Conservation (phyloP, 2,329 filamentous ascomycete genomes). For the Fusarium sp. region DNA sequence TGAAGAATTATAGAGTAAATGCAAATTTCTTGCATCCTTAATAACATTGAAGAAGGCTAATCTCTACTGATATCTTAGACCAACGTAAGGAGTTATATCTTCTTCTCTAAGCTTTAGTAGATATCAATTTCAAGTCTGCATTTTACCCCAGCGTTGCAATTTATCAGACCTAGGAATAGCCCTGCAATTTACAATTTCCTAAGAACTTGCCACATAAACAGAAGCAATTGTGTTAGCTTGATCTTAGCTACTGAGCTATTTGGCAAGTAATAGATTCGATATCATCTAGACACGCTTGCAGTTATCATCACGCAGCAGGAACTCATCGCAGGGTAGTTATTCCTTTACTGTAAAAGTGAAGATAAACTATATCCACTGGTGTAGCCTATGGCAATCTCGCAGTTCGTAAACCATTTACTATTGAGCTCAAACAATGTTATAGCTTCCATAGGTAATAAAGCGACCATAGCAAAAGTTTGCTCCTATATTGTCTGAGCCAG, state of each 20-base stretch:
- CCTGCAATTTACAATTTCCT: not conserved
- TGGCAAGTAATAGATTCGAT: not conserved
- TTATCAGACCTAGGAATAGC: not conserved
- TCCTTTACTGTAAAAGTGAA: not conserved
- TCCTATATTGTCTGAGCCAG: not conserved
- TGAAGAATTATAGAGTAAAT: rapidly evolving
- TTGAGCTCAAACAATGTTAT: not conserved
- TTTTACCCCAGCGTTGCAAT: no score
- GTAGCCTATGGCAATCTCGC: not conserved
- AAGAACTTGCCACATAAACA: not conserved
- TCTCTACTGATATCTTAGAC: no score
- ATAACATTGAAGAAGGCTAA: not conserved
- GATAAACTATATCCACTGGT: not conserved
- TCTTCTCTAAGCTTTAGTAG: no score
- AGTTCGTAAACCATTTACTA: not conserved
- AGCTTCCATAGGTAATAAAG: not conserved
- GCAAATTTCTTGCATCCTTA: not conserved
- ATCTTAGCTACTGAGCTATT: not conserved
- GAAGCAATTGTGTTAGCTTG: not conserved
- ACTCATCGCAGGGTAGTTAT: not conserved
- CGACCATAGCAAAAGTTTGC: not conserved
- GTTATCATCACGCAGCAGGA: not conserved
- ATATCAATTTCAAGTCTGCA: no score
- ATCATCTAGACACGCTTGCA: not conserved
- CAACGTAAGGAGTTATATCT: no score